phyloP scores from a whole-genome alignment of 2,329 filamentous ascomycete species.

The Sclerotinia trifoliorum region DNA sequence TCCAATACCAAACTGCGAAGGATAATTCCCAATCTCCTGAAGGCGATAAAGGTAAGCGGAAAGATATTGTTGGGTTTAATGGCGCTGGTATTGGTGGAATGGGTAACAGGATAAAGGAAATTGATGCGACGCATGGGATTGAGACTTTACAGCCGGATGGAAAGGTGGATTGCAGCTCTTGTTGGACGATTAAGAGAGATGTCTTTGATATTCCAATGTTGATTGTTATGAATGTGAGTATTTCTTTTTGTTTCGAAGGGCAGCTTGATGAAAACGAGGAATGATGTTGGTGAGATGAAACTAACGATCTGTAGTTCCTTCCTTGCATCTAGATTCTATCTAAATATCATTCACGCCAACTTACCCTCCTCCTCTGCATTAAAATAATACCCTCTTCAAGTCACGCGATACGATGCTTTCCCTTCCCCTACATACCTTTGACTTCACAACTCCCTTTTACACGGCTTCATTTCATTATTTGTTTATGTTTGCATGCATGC shows the following conservation, averaged over 20 bases:
- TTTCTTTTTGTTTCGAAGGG: constrained; percentile 27
- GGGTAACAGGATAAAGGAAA: constrained; percentile 59
- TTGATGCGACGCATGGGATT: constrained; percentile 75
- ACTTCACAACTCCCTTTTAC: not conserved
- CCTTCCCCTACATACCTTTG: not conserved
- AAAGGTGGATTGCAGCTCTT: constrained; percentile 91
- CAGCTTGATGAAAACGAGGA: not conserved
- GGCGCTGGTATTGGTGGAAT: constrained; percentile 37
- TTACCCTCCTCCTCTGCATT: not conserved
- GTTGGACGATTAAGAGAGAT: constrained; percentile 95
- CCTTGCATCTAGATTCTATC: constrained; percentile 44
- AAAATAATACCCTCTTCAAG: not conserved
- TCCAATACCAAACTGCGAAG: constrained; percentile 79
- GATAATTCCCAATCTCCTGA: constrained; percentile 45
- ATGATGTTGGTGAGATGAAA: not conserved
- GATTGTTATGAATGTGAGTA: constrained; percentile 94
- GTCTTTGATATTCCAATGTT: constrained; percentile 98
- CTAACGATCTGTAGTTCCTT: constrained; percentile 41
- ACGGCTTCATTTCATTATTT: constrained; percentile 3
- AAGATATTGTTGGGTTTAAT: constrained; percentile 16
- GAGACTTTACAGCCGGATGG: constrained; percentile 81
- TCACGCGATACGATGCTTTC: not conserved
- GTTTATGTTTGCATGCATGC: constrained; percentile 5
- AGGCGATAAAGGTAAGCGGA: constrained; percentile 27
- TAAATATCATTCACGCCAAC: not conserved